Evolutionary conservation across 2,329 filamentous ascomycete genomes (phyloP), one percentile per base, ranked within the genome.

Genomic region (Penicillium sp.): DNA sequence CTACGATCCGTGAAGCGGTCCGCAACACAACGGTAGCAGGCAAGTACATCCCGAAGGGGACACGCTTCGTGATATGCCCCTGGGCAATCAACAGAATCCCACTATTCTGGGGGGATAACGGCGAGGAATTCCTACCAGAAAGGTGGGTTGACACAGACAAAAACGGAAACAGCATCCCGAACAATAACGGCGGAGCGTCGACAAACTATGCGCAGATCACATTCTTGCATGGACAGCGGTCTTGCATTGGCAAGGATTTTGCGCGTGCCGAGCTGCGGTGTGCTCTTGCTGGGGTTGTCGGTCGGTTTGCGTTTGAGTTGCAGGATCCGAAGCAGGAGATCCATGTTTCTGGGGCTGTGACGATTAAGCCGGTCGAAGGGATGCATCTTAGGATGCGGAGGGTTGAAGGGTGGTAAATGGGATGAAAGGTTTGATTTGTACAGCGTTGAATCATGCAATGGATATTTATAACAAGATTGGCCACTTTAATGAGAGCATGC

Each of bases 61-160:
- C 88, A 0, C 77, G 80, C 4, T 66, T 95, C 45, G 77, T 90
- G 51, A 69, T 95, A 13, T 74, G 76, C 2, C 79, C 81, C 0
- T 79, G 77, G 77, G 88, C 86, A 9, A 81, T 86, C 64, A 95
- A 96, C 74, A 81, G 80, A 19, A 82, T 80, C 46, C 75, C 73
- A 16, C 68, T 74, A 1, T 77, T 90, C 38, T 96, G 90, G 90
- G 90, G 90, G 1, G 67, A 75, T 0, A 84, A 89, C 56, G 88
- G 87, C 0, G 72, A 72, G 11, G 74, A 80, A 35, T 95, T 95
- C 75, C 78, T 85, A 37, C 90, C 90, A 0, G 88, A 90, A 33
- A 77, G 88, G 12, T 92, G 87, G 87, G 76, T 86, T 72, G 43
- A 75, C 64, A 28, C 77, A 72, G 19, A 80, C 75, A 45, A 85